Evolutionary conservation across 139 green algal genomes (phyloP).

Genomic region (Zygnema cylindricum): DNA sequence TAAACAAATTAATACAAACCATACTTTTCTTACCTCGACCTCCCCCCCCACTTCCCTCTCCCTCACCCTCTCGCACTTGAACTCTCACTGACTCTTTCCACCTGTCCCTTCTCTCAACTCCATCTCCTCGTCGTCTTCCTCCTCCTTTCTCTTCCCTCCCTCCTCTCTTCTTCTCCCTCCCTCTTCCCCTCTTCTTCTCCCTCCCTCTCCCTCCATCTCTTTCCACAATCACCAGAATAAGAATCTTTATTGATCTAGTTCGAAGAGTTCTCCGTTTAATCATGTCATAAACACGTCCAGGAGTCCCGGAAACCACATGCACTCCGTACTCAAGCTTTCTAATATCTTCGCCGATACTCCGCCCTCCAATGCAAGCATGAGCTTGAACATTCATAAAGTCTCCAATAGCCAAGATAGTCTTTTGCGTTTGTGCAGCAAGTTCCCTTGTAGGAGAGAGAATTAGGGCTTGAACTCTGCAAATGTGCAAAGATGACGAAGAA

Average conservation of each 20-base stretch:
- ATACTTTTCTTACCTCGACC: no score
- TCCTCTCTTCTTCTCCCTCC: no score
- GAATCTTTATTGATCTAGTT: constrained; percentile 79
- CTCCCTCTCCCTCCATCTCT: no score
- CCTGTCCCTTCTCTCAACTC: no score
- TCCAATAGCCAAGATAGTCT: constrained; percentile 87
- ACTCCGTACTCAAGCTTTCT: constrained; percentile 89
- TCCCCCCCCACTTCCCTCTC: no score
- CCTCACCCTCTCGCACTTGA: no score
- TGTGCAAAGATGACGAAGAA: background rate
- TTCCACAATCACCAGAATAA: constrained; percentile 66
- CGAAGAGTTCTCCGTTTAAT: constrained; percentile 86
- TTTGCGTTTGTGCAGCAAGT: constrained; percentile 94
- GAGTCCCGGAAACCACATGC: constrained; percentile 91
- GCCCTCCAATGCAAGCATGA: constrained; percentile 94
- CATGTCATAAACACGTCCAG: constrained; percentile 98
- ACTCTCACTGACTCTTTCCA: no score
- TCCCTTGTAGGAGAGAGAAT: constrained; percentile 96
- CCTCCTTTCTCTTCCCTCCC: no score
- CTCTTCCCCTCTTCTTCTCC: no score
- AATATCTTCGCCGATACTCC: constrained; percentile 94
- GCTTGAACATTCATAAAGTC: constrained; percentile 93
- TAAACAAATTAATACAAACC: no score
- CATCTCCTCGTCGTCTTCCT: no score
- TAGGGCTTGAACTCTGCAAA: constrained; percentile 78